Base-by-base conservation (phyloP, 2,329 filamentous ascomycete genomes). In the Stachybotrys elegans region DNA sequence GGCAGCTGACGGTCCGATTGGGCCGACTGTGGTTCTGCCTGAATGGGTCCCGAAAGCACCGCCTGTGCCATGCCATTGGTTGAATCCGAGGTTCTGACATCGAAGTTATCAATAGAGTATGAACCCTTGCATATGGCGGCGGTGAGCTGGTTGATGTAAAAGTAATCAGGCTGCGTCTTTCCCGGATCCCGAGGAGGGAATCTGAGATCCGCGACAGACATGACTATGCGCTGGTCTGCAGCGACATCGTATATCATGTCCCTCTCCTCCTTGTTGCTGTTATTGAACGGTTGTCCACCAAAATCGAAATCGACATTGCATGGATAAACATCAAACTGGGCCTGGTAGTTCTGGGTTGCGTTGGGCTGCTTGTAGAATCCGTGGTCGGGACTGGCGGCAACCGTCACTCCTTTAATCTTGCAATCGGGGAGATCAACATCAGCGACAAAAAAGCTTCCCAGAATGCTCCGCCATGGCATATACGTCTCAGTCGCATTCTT, bases 301-400 rank as follows among this genome's bases (percentile, higher is more conserved):
- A 53, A 56, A 38, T 55, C 49, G 36, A 45, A 58, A n/a, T 57
- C 51, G 6, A 51, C 29, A 32, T 58, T 58, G 44, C 57, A 58
- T 3, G 51, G 55, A 22, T 58, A 58, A 8, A 48, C 43, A 2
- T 43, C 42, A 16, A 55, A 51, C 8, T 47, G 44, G 8, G 51
- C 55, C 42, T 59, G 55, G 32, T 54, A 58, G 12, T 57, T 58
- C 31, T 58, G 56, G 2, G 56, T 56, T 1, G 54, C 53, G n/a
- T 56, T 56, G 12, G 40, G 44, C 8, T 51, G 29, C n/a, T 55
- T 49, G 40, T 56, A 57, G 23, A 48, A 52, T 34, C 50, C 38
- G 17, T 56, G 54, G 23, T 57, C 49, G 2, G 56, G 55, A 4
- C 54, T 50, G 0, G 43, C 51, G n/a, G 48, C 56, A 13, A 58